Conservation (phyloP, 331 rosid genomes). For the Stylosanthes scabra region DNA sequence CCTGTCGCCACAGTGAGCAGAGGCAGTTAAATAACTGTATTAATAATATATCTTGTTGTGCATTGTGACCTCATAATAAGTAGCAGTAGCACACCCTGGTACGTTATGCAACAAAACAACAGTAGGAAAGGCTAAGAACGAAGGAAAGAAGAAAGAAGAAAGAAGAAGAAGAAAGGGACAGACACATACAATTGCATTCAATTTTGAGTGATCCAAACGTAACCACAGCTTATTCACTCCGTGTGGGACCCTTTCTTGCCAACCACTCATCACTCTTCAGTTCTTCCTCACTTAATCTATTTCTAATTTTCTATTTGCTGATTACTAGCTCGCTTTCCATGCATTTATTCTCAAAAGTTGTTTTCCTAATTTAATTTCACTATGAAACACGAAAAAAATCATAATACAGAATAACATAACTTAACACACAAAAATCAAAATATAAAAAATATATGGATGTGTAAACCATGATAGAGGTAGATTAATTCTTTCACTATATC, state of each 20-base stretch:
- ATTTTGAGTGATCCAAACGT: background rate
- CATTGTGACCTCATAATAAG: constrained; percentile 7
- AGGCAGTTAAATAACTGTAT: constrained; percentile 38
- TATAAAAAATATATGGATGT: too few species aligned
- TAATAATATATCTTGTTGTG: background rate
- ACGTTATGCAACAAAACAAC: background rate
- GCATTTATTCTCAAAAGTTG: constrained; percentile 22
- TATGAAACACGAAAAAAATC: too few species aligned
- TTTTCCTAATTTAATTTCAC: background rate
- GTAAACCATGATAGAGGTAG: too few species aligned
- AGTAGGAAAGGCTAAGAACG: constrained; percentile 18
- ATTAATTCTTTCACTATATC: too few species aligned
- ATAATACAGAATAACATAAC: too few species aligned
- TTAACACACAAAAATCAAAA: too few species aligned
- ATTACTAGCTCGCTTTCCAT: background rate
- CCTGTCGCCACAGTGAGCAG: background rate
- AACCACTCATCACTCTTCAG: constrained; percentile 43
- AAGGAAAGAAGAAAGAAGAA: background rate
- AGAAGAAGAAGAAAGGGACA: background rate
- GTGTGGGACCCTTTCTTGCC: constrained; percentile 66
- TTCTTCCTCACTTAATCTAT: constrained; percentile 40
- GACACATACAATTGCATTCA: too few species aligned
- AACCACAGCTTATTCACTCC: constrained; percentile 22
- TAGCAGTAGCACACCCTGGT: too few species aligned
- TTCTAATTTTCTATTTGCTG: background rate